Conservation (phyloP, 2,329 filamentous ascomycete genomes). For the Colletotrichum cuscutae region DNA sequence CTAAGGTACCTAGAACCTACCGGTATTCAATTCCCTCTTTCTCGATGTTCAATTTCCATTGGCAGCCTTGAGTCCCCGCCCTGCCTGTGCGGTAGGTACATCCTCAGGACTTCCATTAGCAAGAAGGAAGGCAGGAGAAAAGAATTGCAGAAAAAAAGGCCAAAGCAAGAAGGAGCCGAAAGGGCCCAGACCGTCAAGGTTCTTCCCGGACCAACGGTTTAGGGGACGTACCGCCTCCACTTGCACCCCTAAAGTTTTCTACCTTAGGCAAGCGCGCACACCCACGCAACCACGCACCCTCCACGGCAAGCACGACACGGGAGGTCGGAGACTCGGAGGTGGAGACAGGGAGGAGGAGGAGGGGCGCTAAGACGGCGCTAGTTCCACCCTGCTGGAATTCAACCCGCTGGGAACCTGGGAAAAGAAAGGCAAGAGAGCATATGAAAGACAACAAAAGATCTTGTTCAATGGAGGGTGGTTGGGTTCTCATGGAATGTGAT, state of each 20-base stretch:
- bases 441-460: not conserved
- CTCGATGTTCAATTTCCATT: too few species aligned
- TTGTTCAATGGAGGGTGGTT: not conserved
- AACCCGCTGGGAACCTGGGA: not conserved
- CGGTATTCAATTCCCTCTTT: too few species aligned
- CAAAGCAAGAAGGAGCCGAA: conserved; percentile 1
- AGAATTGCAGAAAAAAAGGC: not conserved
- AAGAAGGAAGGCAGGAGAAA: not conserved
- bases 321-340: not conserved
- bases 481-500: not conserved
- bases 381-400: conserved; percentile 28
- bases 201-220: conserved; percentile 18
- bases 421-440: not conserved
- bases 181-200: conserved; percentile 14
- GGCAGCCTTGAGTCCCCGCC: not conserved
- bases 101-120: not conserved
- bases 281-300: too few species aligned
- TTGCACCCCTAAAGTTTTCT: not conserved
- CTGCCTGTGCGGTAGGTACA: not conserved
- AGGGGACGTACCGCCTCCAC: not conserved
- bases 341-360: too few species aligned
- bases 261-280: too few species aligned
- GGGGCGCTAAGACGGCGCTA: conserved; percentile 11
- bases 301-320: too few species aligned
- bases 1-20: too few species aligned